These are phyloP conservation scores for Pythium aphanidermatum DNA, from an alignment of 352 stramenopile genomes.

Conservation along the genomic window DNA sequence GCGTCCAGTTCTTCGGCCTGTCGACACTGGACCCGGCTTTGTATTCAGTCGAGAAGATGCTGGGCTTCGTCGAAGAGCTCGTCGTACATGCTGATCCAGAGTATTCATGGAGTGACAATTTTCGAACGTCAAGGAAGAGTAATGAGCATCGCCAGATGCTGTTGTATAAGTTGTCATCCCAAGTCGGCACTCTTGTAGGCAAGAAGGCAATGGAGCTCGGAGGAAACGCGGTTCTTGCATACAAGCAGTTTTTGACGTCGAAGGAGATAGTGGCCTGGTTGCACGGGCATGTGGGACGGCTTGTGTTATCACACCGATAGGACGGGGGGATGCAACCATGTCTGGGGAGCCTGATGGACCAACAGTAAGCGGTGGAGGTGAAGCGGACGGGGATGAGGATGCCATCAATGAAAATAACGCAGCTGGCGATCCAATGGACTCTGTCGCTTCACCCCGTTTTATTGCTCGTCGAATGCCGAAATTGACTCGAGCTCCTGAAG, in stretches of 20 bases:
- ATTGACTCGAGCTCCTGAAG: conserved; percentile 41
- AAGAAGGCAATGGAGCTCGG: conserved; percentile 97
- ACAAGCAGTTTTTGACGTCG: conserved; percentile 99
- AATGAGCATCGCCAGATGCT: conserved; percentile 96
- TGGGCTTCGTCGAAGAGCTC: conserved; percentile 94
- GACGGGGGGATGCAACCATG: conserved; percentile 23
- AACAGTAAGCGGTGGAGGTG: conserved; percentile 23
- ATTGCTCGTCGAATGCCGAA: conserved; percentile 48
- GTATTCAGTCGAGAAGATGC: conserved; percentile 86
- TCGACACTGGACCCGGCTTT: conserved; percentile 89
- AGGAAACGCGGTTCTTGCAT: conserved; percentile 97
- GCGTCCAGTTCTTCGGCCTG: conserved; percentile 97
- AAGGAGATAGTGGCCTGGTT: conserved; percentile 97
- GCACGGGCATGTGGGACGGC: conserved; percentile 94
- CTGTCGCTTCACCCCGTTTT: conserved; percentile 39
- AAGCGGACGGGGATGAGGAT: conserved; percentile 30
- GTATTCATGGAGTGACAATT: conserved; percentile 97
- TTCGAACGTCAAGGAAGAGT: conserved; percentile 87
- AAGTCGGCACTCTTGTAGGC: conserved; percentile 78
- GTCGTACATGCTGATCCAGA: conserved; percentile 98
- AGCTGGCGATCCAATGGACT: conserved; percentile 3
- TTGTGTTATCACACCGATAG: conserved; percentile 66
- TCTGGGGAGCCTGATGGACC: conserved; percentile 7
- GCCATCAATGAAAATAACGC: conserved; percentile 24
- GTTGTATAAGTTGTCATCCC: conserved; percentile 92